phyloP scores from a whole-genome alignment of 306 rosid genomes.

The Ceratonia siliqua region DNA sequence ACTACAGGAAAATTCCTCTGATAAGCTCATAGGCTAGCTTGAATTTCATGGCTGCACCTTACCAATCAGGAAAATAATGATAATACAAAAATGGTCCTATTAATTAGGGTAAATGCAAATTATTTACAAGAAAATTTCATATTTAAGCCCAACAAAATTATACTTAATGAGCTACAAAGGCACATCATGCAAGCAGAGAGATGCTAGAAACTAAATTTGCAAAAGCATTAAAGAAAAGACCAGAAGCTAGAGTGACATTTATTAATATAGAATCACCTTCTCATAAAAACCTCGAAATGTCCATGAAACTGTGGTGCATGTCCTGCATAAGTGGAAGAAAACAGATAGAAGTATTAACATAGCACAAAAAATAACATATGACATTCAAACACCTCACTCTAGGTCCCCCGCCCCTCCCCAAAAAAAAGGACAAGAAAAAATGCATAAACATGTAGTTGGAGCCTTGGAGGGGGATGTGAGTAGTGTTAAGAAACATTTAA shows the following conservation, averaged over 20 bases:
- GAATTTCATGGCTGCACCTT: too few species aligned
- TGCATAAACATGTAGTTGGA: too few species aligned
- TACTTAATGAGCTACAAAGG: too few species aligned
- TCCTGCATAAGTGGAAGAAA: slow-evolving; percentile 53
- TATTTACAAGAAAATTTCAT: too few species aligned
- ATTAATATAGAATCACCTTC: slow-evolving; percentile 58
- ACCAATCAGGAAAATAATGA: too few species aligned
- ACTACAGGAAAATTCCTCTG: too few species aligned
- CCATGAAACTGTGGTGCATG: slow-evolving; percentile 97
- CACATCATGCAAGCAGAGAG: slow-evolving; percentile 8
- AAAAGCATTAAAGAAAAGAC: not conserved
- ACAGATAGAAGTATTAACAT: slow-evolving; percentile 20
- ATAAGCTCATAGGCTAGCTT: too few species aligned
- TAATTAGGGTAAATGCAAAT: too few species aligned
- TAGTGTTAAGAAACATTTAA: too few species aligned
- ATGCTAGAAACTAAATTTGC: slow-evolving; percentile 7
- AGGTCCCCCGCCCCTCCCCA: not conserved
- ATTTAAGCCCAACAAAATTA: too few species aligned
- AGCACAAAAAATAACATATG: not conserved
- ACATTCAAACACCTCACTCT: not conserved
- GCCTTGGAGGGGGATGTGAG: not conserved
- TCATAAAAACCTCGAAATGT: slow-evolving; percentile 94
- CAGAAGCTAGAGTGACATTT: not conserved
- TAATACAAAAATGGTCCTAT: too few species aligned
- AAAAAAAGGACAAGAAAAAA: not conserved